Evolutionary conservation across 176 grass and related monocot genomes (phyloP).

Genomic region (Melocanna baccifera): DNA sequence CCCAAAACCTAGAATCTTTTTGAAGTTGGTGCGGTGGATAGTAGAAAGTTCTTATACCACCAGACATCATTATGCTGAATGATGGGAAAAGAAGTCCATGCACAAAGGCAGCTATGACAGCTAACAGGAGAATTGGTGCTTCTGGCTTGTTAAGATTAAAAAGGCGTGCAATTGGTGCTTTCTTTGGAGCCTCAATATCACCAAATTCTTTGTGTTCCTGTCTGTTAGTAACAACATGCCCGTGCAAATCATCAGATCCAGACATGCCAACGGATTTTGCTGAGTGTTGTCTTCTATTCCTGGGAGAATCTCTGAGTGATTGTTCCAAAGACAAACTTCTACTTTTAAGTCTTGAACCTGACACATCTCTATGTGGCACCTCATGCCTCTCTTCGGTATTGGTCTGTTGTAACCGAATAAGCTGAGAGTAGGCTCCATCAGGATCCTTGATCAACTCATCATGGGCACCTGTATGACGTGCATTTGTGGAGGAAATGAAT

Average conservation of each 20-base stretch:
- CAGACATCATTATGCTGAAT: conserved; percentile 67
- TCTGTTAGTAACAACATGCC: neutral
- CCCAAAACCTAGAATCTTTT: conserved; percentile 74
- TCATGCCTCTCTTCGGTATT: conserved; percentile 24
- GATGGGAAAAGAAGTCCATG: conserved; percentile 68
- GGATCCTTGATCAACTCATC: conserved; percentile 60
- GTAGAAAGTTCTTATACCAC: conserved; percentile 68
- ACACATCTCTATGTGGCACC: neutral
- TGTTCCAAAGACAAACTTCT: conserved; percentile 29
- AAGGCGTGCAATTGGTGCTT: conserved; percentile 41
- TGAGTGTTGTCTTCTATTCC: conserved; percentile 30
- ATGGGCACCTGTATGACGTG: conserved; percentile 56
- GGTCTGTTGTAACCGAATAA: conserved; percentile 57
- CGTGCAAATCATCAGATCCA: conserved; percentile 17
- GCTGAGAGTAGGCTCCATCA: conserved; percentile 68
- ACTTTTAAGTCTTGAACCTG: conserved; percentile 21
- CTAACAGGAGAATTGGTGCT: conserved; percentile 52
- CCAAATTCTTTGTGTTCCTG: neutral
- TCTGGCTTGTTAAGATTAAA: conserved; percentile 78
- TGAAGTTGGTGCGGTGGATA: conserved; percentile 46
- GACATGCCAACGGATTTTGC: conserved; percentile 6
- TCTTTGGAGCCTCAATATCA: conserved; percentile 23
- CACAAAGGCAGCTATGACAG: conserved; percentile 53
- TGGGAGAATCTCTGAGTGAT: conserved; percentile 40
- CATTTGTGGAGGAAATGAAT: conserved; percentile 7